A percentile compares a stretch with the other conserved stretches of the same genome.
Evolutionary conservation across 306 rosid genomes (phyloP).

Genomic region (Cotoneaster glaucophyllus): DNA sequence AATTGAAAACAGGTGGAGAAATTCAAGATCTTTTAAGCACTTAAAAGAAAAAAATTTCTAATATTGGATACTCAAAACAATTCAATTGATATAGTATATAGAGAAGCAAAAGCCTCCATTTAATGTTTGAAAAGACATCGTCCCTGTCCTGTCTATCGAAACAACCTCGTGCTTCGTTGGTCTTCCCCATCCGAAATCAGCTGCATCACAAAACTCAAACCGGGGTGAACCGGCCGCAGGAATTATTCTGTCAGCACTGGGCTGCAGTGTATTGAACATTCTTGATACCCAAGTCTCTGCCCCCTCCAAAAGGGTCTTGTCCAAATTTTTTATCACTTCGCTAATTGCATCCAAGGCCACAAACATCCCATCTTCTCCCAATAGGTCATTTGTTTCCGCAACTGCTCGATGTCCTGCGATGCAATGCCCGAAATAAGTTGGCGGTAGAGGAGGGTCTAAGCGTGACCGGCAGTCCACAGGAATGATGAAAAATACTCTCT

Average conservation of each 20-base stretch:
- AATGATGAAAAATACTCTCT: not conserved
- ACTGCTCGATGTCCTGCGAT: not conserved
- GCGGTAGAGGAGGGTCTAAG: not conserved
- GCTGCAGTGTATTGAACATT: not conserved
- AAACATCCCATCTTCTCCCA: not conserved
- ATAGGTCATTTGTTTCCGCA: not conserved
- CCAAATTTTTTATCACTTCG: not conserved
- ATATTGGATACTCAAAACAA: too few species aligned
- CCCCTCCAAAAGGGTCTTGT: not conserved
- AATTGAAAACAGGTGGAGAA: too few species aligned
- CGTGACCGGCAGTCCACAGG: not conserved
- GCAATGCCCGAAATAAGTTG: not conserved
- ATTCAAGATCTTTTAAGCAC: too few species aligned
- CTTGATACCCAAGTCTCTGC: not conserved
- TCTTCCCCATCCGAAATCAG: not conserved
- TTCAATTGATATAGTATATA: too few species aligned
- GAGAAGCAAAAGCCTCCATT: not conserved
- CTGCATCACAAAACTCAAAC: not conserved
- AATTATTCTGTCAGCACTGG: not conserved
- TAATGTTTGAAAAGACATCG: not conserved
- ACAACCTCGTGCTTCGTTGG: not conserved
- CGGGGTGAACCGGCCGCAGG: not conserved
- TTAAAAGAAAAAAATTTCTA: too few species aligned
- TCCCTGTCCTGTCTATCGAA: not conserved
- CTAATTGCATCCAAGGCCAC: not conserved